Evolutionary conservation across 257 asterid species (phyloP).

Genomic region (Solanum phureja): DNA sequence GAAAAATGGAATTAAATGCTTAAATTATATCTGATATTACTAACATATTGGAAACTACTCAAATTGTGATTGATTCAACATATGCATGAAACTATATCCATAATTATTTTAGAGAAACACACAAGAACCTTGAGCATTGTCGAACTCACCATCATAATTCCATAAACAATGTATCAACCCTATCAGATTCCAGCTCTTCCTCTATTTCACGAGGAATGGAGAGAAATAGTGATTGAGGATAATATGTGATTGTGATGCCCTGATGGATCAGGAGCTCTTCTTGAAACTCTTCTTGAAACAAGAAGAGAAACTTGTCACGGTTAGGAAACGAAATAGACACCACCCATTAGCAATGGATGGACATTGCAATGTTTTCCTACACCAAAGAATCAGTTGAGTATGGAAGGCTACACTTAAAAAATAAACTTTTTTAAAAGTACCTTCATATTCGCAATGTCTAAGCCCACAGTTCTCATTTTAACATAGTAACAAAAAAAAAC

Average conservation of each 20-base stretch:
- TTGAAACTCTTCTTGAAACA: constrained; percentile 26
- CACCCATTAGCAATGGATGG: constrained; percentile 44
- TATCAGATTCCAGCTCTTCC: too few relatives aligned
- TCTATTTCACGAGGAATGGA: constrained; percentile 33
- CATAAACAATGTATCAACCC: too few relatives aligned
- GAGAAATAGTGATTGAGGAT: constrained; percentile 40
- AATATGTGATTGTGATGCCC: constrained; percentile 54
- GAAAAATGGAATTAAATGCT: too few relatives aligned
- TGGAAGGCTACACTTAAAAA: not conserved
- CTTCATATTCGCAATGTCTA: not conserved
- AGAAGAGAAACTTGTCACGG: constrained; percentile 43
- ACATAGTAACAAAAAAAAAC: too few relatives aligned
- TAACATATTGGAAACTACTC: too few relatives aligned
- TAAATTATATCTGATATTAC: too few relatives aligned
- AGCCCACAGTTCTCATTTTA: not conserved
- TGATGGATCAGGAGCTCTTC: constrained; percentile 32
- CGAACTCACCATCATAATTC: too few relatives aligned
- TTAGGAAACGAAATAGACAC: constrained; percentile 51
- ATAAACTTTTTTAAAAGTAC: not conserved
- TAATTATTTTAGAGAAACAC: too few relatives aligned
- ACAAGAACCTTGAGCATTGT: too few relatives aligned
- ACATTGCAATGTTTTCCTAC: not conserved
- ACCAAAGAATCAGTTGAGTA: not conserved
- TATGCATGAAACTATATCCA: too few relatives aligned
- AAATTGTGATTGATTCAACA: too few relatives aligned